Percentiles rank a stretch among this genome's conserved stretches.
These are phyloP conservation scores for Termitomyces titanicus DNA, from an alignment of 768 basidiomycete species.

Conservation along the genomic window DNA sequence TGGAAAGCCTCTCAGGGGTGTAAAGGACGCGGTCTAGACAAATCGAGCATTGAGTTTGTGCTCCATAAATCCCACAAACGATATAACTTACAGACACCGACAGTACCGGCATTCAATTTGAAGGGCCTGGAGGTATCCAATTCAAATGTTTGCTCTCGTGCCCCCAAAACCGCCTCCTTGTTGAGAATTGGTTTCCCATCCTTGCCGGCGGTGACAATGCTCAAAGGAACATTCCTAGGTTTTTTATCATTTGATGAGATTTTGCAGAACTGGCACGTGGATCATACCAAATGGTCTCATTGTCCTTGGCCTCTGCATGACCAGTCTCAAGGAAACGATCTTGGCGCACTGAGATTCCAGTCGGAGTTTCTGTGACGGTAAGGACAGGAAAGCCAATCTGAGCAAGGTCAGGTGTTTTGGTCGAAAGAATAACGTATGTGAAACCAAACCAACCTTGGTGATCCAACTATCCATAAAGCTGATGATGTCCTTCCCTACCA, in stretches of 20 bases:
- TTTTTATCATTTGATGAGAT: neutral
- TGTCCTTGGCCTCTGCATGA: conserved; percentile 72
- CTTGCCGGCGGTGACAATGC: conserved; percentile 58
- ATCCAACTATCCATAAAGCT: conserved; percentile 92
- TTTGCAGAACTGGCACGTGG: neutral
- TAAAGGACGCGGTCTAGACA: conserved; percentile 80
- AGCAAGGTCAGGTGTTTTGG: conserved; percentile 28
- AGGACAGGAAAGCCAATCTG: conserved; percentile 84
- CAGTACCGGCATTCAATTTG: conserved; percentile 89
- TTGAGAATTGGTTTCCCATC: conserved; percentile 58
- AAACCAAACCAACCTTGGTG: conserved; percentile 47
- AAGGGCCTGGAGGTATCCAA: conserved; percentile 76
- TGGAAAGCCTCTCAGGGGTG: conserved; percentile 69
- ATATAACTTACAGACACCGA: conserved; percentile 74
- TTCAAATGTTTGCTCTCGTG: conserved; percentile 63
- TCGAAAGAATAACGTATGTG: neutral
- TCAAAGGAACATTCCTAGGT: conserved; percentile 76
- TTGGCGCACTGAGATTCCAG: conserved; percentile 77
- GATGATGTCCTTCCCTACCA: conserved; percentile 61
- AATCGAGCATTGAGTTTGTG: neutral
- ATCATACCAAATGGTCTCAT: conserved; percentile 79
- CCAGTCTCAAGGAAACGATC: conserved; percentile 92
- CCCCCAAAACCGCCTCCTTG: conserved; percentile 58
- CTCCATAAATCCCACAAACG: neutral
- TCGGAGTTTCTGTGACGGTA: conserved; percentile 72